Base-by-base conservation (phyloP, 2,329 filamentous ascomycete genomes). In the Pyrenochaeta sp. region DNA sequence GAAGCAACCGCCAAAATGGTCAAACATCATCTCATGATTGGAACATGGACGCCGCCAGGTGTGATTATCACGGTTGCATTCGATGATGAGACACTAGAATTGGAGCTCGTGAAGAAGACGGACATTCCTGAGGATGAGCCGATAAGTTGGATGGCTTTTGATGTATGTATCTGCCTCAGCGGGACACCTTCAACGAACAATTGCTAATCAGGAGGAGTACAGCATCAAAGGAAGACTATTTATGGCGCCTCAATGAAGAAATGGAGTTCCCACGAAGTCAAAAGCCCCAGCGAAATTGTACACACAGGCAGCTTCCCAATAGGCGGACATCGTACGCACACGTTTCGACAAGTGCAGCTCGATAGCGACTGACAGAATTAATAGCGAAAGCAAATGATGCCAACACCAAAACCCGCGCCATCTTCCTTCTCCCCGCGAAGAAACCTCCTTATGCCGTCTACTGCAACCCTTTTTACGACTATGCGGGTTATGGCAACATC, bases 161-260 rank as follows among this genome's bases (percentile, higher is more conserved):
- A 91, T 74, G 90, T 92, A 80, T 78, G 88, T 56, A 29, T 27
- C 11, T 43, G 33, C 41, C 32, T 17, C 7, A 10, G 33, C 32
- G 27, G 6, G 3, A 2, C 15, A 14, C 44, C 35, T 40, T 33
- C 37, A 33, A 31, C 36, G 37, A 35, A 47, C 48, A 51, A 40
- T 58, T 44, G 56, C 65, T 67, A 43, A 68, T 43, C 27, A 47
- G 30, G 5, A 27, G 45, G 21, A 7, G 15, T 51, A 47, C 70
- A 94, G 88, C 91, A 96, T 77, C 80, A 84, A 57, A 90, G 89
- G 70, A 94, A 92, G 77, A 89, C 90, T 73, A 88, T 96, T 56
- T 96, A 96, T 75, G 92, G 92, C 67, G 88, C 92, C 3, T 90
- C 91, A 56, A 95, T 95, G 91, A 96, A 96, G 82, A 94, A 92